Evolutionary conservation across 305 asterid species (phyloP).

Genomic region (Rubia peregrina): DNA sequence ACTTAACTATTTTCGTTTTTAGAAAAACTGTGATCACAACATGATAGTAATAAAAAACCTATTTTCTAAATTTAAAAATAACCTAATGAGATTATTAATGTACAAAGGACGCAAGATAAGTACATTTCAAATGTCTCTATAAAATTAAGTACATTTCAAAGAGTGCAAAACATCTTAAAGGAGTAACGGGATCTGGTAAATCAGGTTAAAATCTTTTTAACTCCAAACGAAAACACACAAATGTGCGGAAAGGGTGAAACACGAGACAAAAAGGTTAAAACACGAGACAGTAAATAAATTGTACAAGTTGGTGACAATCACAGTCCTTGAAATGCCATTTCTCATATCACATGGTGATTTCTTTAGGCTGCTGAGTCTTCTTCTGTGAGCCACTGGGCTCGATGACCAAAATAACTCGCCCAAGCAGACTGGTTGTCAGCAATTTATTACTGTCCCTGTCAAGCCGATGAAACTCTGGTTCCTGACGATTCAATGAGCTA

Average conservation of each 20-base stretch:
- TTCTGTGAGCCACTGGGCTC: conserved; percentile 19
- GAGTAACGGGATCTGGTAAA: neutral
- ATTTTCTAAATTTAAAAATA: no score
- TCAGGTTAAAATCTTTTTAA: neutral
- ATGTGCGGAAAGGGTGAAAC: neutral
- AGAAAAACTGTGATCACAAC: no score
- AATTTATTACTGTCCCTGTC: conserved; percentile 16
- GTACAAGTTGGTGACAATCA: neutral
- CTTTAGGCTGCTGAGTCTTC: neutral
- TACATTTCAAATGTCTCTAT: neutral
- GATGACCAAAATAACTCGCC: conserved; percentile 8
- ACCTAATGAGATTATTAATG: neutral
- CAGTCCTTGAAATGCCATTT: neutral
- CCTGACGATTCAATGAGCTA: conserved; percentile 26
- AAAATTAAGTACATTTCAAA: neutral
- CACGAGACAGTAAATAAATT: neutral
- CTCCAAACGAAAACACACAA: neutral
- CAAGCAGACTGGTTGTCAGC: conserved; percentile 18
- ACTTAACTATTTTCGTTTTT: no score
- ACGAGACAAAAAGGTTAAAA: neutral
- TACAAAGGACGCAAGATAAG: neutral
- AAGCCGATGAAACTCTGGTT: neutral
- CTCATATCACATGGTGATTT: neutral
- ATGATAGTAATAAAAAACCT: no score
- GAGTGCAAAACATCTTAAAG: neutral